phyloP scores from a whole-genome alignment of 352 stramenopile species.

The Phytophthora vignae region DNA sequence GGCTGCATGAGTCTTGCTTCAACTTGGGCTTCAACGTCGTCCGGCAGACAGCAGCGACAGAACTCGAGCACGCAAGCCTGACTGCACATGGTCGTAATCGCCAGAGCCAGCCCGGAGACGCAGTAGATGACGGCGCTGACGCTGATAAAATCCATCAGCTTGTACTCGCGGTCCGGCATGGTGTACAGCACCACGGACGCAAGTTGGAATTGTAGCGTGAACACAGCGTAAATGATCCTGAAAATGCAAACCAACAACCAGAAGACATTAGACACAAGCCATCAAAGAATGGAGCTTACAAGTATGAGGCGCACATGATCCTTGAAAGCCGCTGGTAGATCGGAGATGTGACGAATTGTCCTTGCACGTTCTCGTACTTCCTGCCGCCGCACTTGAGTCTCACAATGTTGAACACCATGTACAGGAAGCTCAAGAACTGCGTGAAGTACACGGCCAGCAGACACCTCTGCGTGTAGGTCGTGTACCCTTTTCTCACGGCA shows the following conservation, averaged over 20 bases:
- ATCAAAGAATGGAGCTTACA: not conserved
- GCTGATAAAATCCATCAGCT: constrained; percentile 46
- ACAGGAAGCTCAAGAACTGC: constrained; percentile 56
- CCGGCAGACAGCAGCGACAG: constrained; percentile 50
- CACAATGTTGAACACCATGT: constrained; percentile 52
- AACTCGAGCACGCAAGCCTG: constrained; percentile 49
- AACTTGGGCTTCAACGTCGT: constrained; percentile 55
- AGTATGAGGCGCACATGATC: constrained; percentile 55
- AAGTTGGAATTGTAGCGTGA: constrained; percentile 66
- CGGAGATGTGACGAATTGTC: constrained; percentile 66
- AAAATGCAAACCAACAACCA: constrained; percentile 7
- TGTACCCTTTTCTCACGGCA: constrained; percentile 49
- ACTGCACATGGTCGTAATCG: constrained; percentile 58
- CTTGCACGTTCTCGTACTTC: constrained; percentile 73
- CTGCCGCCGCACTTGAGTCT: constrained; percentile 57
- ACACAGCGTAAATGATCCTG: constrained; percentile 64
- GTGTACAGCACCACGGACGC: constrained; percentile 52
- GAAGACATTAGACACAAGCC: no score
- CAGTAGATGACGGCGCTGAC: constrained; percentile 49
- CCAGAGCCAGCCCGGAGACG: constrained; percentile 43
- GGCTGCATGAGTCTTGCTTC: constrained; percentile 48
- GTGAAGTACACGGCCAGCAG: constrained; percentile 51
- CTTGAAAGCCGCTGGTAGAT: constrained; percentile 70
- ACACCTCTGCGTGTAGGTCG: constrained; percentile 47
- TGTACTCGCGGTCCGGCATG: constrained; percentile 33